Evolutionary conservation across 2,329 filamentous ascomycete genomes (phyloP).

Genomic region (Diaporthe sp.): DNA sequence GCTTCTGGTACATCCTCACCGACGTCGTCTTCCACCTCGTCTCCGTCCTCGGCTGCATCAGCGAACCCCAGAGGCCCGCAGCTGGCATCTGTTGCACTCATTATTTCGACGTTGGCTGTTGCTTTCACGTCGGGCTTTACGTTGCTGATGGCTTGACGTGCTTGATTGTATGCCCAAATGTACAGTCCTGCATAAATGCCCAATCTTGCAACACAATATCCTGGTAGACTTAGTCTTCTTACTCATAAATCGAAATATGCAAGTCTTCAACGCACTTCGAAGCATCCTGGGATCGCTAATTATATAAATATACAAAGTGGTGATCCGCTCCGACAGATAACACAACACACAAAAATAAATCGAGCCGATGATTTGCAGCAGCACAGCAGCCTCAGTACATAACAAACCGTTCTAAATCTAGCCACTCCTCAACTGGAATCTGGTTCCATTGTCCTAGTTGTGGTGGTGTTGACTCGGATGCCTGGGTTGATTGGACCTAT

Average conservation of each 20-base stretch:
- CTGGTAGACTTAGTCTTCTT: too few species aligned
- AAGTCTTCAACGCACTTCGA: not conserved
- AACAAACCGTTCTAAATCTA: not conserved
- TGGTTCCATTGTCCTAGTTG: not conserved
- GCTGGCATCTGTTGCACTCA: not conserved
- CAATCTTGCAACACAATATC: too few species aligned
- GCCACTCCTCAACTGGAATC: not conserved
- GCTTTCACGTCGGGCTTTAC: constrained; percentile 27
- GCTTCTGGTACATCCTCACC: not conserved
- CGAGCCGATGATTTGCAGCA: not conserved
- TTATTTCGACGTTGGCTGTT: not conserved
- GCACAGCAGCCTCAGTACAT: too few species aligned
- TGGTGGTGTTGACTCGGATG: not conserved
- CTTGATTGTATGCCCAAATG: too few species aligned
- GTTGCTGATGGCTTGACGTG: constrained; percentile 9
- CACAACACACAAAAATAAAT: not conserved
- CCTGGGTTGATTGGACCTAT: not conserved
- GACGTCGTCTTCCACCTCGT: constrained; percentile 4
- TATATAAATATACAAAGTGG: not conserved
- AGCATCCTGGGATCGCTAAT: too few species aligned
- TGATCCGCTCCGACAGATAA: not conserved
- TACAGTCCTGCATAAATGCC: not conserved
- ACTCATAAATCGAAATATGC: too few species aligned
- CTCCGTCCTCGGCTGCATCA: not conserved
- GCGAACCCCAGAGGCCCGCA: not conserved